phyloP scores from a whole-genome alignment of 2,329 filamentous ascomycete species.

The Helminthosporium solani region DNA sequence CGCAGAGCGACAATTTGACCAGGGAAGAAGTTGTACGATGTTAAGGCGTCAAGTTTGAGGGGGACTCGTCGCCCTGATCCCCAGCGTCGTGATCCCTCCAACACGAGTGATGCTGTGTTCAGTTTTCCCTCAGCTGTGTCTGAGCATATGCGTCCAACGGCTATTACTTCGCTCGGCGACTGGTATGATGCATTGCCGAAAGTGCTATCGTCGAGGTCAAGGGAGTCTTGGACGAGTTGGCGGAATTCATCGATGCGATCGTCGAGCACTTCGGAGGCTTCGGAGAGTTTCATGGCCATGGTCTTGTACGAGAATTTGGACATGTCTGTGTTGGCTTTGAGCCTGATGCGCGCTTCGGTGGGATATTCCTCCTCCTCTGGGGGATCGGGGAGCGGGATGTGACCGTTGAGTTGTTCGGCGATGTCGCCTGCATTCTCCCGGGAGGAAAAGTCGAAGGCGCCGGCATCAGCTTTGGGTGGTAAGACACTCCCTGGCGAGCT shows the following conservation, averaged over 20 bases:
- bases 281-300: conserved; percentile 90
- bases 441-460: conserved; percentile 68
- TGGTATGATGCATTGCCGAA: conserved; percentile 87
- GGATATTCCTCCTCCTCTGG: conserved; percentile 68
- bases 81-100: conserved; percentile 82
- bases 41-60: conserved; percentile 69
- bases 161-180: conserved; percentile 82
- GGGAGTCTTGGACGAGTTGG: conserved; percentile 69
- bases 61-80: conserved; percentile 82
- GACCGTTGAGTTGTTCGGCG: conserved; percentile 77
- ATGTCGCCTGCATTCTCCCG: conserved; percentile 78
- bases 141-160: conserved; percentile 86
- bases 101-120: conserved; percentile 78
- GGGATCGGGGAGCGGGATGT: conserved; percentile 66
- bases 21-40: conserved; percentile 81
- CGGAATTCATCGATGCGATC: conserved; percentile 92
- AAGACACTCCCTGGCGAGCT: conserved; percentile 52
- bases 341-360: conserved; percentile 74
- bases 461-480: conserved; percentile 42
- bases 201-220: conserved; percentile 72
- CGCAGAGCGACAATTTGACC: conserved; percentile 88
- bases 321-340: conserved; percentile 82
- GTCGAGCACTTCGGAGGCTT: conserved; percentile 89
- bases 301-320: conserved; percentile 91
- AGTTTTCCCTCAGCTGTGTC: conserved; percentile 84